Evolutionary conservation across 2,329 filamentous ascomycete genomes (phyloP).

Genomic region (Sphaerulina musiva): DNA sequence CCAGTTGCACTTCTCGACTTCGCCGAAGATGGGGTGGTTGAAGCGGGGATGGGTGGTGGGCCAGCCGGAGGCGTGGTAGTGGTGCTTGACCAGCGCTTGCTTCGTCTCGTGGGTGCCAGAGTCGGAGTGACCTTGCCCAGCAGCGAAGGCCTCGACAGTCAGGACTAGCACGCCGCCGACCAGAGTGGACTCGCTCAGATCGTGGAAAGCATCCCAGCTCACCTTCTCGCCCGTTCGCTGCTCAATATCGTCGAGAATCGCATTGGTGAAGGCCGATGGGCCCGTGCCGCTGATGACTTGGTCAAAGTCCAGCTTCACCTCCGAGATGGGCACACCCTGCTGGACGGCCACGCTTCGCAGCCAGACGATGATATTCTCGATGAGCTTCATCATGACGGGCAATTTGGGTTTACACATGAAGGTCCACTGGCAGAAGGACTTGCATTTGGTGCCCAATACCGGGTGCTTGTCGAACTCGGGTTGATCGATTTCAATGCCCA

Average conservation of each 20-base stretch:
- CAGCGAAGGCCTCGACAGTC: constrained; percentile 65
- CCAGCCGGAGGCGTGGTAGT: constrained; percentile 70
- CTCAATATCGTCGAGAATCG: constrained; percentile 60
- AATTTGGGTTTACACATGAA: constrained; percentile 63
- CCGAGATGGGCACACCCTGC: constrained; percentile 53
- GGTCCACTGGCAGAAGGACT: constrained; percentile 70
- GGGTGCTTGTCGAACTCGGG: constrained; percentile 58
- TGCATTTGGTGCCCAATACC: constrained; percentile 60
- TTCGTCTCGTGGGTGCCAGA: constrained; percentile 63
- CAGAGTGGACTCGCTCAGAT: constrained; percentile 59
- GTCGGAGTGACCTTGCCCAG: constrained; percentile 66
- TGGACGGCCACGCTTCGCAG: constrained; percentile 53
- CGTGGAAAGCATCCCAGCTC: constrained; percentile 60
- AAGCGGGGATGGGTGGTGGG: constrained; percentile 59
- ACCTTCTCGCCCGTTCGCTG: constrained; percentile 42
- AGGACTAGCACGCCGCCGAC: constrained; percentile 60
- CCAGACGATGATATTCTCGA: constrained; percentile 64
- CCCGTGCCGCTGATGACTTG: constrained; percentile 68
- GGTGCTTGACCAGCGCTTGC: constrained; percentile 63
- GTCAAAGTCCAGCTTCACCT: constrained; percentile 63
- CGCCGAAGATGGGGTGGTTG: constrained; percentile 61
- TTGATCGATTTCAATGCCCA: constrained; percentile 65
- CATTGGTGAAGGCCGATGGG: constrained; percentile 62
- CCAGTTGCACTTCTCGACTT: constrained; percentile 68
- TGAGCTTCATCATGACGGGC: constrained; percentile 61